These are phyloP conservation scores for Xylariales sp. DNA, from an alignment of 2,329 filamentous ascomycete genomes.

Conservation along the genomic window DNA sequence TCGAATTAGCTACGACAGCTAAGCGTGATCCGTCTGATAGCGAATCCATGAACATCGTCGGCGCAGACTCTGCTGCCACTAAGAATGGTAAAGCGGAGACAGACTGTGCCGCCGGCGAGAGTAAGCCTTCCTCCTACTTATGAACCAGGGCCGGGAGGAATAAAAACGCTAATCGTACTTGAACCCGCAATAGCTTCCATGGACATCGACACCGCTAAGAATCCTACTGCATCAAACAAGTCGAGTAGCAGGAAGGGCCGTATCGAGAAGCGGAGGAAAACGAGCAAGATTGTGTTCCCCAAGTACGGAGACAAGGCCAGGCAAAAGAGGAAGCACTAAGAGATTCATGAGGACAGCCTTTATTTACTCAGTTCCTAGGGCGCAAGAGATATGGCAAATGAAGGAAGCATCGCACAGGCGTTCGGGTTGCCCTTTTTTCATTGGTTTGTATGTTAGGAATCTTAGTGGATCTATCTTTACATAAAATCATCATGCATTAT, in stretches of 20 bases:
- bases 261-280: slow-evolving; percentile 67
- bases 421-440: slow-evolving; percentile 41
- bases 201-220: slow-evolving; percentile 66
- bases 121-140: slow-evolving; percentile 37
- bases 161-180: slow-evolving; percentile 31
- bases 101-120: slow-evolving; percentile 48
- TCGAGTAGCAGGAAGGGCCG: slow-evolving; percentile 59
- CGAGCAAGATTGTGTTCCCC: slow-evolving; percentile 70
- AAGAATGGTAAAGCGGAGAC: slow-evolving; percentile 29
- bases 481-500: slow-evolving; percentile 33
- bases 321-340: slow-evolving; percentile 53
- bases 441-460: slow-evolving; percentile 35
- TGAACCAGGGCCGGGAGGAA: neutral
- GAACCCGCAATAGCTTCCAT: slow-evolving; percentile 56
- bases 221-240: slow-evolving; percentile 46
- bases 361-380: neutral
- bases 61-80: slow-evolving; percentile 44
- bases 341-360: neutral
- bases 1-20: slow-evolving; percentile 81
- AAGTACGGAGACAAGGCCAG: slow-evolving; percentile 65
- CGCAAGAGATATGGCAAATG: slow-evolving; percentile 29
- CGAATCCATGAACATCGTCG: slow-evolving; percentile 62
- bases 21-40: slow-evolving; percentile 66
- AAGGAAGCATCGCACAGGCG: slow-evolving; percentile 41
- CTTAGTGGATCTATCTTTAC: slow-evolving; percentile 41